phyloP scores from a whole-genome alignment of 164 flowering plant genomes.

The Chimonanthus salicifolius region DNA sequence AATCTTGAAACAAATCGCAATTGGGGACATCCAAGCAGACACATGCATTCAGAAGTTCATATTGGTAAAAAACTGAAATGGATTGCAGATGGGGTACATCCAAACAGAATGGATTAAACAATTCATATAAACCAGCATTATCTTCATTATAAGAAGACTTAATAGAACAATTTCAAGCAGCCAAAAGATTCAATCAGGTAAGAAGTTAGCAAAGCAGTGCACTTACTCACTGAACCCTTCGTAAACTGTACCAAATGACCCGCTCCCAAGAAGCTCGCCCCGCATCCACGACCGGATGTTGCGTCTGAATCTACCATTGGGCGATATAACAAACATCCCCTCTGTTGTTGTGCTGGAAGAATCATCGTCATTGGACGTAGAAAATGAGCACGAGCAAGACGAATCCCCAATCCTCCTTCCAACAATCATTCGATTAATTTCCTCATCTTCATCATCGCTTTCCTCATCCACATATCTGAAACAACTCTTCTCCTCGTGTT shows the following conservation, averaged over 20 bases:
- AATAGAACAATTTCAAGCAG: too few species aligned
- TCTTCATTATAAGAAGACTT: too few species aligned
- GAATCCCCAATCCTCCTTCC: slow-evolving; percentile 19
- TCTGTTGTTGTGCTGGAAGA: slow-evolving; percentile 71
- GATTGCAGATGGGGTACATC: too few species aligned
- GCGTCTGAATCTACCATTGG: slow-evolving; percentile 43
- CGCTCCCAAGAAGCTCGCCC: slow-evolving; percentile 77
- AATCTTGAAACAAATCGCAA: too few species aligned
- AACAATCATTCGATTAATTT: slow-evolving; percentile 11
- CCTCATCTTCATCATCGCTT: slow-evolving; percentile 12
- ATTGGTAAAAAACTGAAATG: too few species aligned
- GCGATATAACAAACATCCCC: slow-evolving; percentile 49
- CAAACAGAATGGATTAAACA: too few species aligned
- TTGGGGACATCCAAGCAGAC: too few species aligned
- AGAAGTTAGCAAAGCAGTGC: background rate
- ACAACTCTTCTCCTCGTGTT: background rate
- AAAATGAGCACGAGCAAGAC: slow-evolving; percentile 53
- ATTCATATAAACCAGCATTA: too few species aligned
- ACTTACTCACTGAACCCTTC: slow-evolving; percentile 94
- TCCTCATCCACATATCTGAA: slow-evolving; percentile 16
- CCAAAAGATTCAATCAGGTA: background rate
- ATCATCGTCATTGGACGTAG: slow-evolving; percentile 60
- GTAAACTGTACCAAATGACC: slow-evolving; percentile 89
- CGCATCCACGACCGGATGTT: slow-evolving; percentile 51
- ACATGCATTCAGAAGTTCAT: too few species aligned